Base-by-base conservation (phyloP, 768 basidiomycete genomes). In the Phanerodontia chrysosporium region DNA sequence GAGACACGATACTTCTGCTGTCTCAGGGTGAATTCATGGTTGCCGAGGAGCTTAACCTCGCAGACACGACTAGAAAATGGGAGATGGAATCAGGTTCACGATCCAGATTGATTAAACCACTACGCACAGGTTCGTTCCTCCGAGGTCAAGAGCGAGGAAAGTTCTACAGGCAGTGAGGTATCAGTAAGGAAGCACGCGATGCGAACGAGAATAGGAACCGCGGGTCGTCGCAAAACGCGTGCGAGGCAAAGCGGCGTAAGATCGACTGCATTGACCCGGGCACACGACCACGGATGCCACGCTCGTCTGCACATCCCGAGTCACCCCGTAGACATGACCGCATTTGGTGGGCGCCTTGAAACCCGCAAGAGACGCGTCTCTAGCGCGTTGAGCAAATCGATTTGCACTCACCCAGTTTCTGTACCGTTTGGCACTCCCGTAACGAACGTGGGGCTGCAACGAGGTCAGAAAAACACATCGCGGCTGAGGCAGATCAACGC, bases 1-100 rank as follows among this genome's bases (percentile, higher is more conserved):
- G 96, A 97, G 14, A 99, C 94, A 70, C 89, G 92, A 78, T 95
- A 99, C 72, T 98, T 98, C 69, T 98, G 91, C 74, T 98, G 95
- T 63, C 88, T 87, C 59, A 99, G 80, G 46, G 80, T 82, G 75
- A 98, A 98, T 18, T 90, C 87, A 65, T 92, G 84, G 74, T 97
- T 81, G 32, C 97, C 97, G 52, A 89, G 80, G n/a, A 99, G 79
- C 29, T 86, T 81, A 49, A 98, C 93, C 72, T 98, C 91, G 74
- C 95, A 98, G 49, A 97, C 95, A 53, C 95, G 95, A 61, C 94
- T 97, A 42, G 45, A n/a, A 39, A 53, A 27, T 24, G n/a, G 22
- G 18, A 25, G 30, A n/a, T n/a, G n/a, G n/a, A n/a, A n/a, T n/a
- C n/a, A n/a, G n/a, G n/a, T n/a, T n/a, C n/a, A n/a, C n/a, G n/a